Evolutionary conservation across 192 early-diverging fungal genomes (phyloP).

Genomic region (Jimgerdemannia lactiflua): DNA sequence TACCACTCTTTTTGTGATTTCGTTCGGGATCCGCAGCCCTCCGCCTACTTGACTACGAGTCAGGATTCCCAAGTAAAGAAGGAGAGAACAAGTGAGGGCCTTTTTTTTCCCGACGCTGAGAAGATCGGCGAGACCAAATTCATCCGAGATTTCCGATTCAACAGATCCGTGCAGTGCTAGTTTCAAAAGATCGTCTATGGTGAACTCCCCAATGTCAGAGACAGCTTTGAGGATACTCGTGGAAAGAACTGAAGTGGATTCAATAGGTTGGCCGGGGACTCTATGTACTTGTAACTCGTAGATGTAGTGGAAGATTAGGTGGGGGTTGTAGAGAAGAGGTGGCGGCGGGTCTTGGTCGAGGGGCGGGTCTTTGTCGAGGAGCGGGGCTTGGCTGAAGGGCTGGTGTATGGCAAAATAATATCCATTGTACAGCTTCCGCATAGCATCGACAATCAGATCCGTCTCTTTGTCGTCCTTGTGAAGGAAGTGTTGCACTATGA

Average conservation of each 20-base stretch:
- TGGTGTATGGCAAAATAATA: conserved; percentile 26
- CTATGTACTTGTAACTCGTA: not conserved
- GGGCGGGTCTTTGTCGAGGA: not conserved
- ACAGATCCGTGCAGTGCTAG: not conserved
- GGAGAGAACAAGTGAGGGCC: conserved; percentile 28
- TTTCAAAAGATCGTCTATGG: not conserved
- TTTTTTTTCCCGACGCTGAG: conserved; percentile 26
- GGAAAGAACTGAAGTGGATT: not conserved
- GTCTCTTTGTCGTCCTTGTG: conserved; percentile 19
- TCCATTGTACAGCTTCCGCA: conserved; percentile 29
- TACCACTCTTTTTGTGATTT: not conserved
- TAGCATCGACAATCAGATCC: conserved; percentile 18
- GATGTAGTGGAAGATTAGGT: not conserved
- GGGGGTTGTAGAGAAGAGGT: not conserved
- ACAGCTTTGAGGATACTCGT: not conserved
- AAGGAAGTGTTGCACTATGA: conserved; percentile 30
- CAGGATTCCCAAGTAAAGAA: conserved; percentile 32
- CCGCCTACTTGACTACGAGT: conserved; percentile 15
- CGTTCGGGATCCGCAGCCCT: conserved; percentile 15
- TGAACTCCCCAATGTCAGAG: not conserved
- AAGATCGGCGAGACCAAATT: conserved; percentile 25
- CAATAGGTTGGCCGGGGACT: not conserved
- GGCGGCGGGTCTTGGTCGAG: not conserved
- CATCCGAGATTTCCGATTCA: not conserved
- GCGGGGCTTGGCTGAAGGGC: too few relatives aligned